These are phyloP conservation scores for Aurinia saxatilis DNA, from an alignment of 345 rosid genomes.

Conservation along the genomic window DNA sequence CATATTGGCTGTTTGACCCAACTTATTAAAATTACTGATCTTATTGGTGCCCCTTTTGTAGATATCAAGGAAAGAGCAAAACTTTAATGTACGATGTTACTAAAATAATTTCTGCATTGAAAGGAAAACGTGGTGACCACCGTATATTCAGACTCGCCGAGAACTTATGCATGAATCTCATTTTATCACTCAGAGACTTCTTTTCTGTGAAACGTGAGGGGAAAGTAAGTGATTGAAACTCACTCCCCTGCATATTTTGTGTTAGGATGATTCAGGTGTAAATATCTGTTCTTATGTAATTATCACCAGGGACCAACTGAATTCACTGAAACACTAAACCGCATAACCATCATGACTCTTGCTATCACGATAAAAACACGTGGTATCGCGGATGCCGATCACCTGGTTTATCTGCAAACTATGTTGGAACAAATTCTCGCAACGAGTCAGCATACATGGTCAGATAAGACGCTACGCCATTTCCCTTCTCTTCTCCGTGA, in stretches of 20 bases:
- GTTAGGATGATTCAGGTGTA: slow-evolving; percentile 9
- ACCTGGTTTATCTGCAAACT: slow-evolving; percentile 72
- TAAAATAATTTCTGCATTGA: slow-evolving; percentile 83
- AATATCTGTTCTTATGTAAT: slow-evolving; percentile 3
- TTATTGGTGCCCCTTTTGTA: slow-evolving; percentile 28
- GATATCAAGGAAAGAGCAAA: slow-evolving; percentile 94
- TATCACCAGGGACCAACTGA: slow-evolving; percentile 87
- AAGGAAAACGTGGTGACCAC: slow-evolving; percentile 96
- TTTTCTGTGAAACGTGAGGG: slow-evolving; percentile 90
- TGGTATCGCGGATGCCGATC: slow-evolving; percentile 97
- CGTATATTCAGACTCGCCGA: slow-evolving; percentile 90
- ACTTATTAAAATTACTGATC: slow-evolving; percentile 6
- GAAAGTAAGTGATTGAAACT: slow-evolving; percentile 42
- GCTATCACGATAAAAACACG: slow-evolving; percentile 94
- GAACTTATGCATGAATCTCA: slow-evolving; percentile 88
- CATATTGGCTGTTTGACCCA: slow-evolving; percentile 1
- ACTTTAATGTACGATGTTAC: slow-evolving; percentile 90
- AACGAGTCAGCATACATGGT: slow-evolving; percentile 93
- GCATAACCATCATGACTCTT: slow-evolving; percentile 77
- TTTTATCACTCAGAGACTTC: slow-evolving; percentile 85
- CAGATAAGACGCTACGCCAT: slow-evolving; percentile 74
- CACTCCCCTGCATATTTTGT: slow-evolving; percentile 7
- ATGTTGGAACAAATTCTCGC: slow-evolving; percentile 89
- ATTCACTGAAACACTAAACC: slow-evolving; percentile 93
- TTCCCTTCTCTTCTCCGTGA: slow-evolving; percentile 86